Conservation (phyloP, 2,329 filamentous ascomycete genomes). For the Fusarium protoensiforme region DNA sequence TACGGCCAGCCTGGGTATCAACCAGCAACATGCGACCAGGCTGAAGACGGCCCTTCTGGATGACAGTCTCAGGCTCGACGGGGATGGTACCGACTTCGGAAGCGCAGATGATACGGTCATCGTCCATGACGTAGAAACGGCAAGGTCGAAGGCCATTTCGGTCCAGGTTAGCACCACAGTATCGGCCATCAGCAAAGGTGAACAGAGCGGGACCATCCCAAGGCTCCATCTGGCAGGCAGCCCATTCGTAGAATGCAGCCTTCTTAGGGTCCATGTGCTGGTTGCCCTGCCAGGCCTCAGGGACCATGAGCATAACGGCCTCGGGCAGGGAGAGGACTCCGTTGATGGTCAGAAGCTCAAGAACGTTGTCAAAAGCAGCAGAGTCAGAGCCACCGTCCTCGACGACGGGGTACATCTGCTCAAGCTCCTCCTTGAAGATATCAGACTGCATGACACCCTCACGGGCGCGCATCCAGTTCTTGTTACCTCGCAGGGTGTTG, state of each 20-base stretch:
- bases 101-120: slow-evolving; percentile 96
- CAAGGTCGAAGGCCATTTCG: slow-evolving; percentile 95
- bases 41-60: slow-evolving; percentile 93
- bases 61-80: slow-evolving; percentile 88
- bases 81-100: slow-evolving; percentile 95
- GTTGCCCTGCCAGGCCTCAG: slow-evolving; percentile 98
- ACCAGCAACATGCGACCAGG: slow-evolving; percentile 97
- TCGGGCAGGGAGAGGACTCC: slow-evolving; percentile 94
- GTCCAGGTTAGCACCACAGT: slow-evolving; percentile 96
- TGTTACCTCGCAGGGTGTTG: slow-evolving; percentile 96
- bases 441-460: slow-evolving; percentile 95
- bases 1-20: slow-evolving; percentile 87
- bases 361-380: slow-evolving; percentile 95
- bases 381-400: slow-evolving; percentile 98
- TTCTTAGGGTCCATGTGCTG: slow-evolving; percentile 92
- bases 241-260: slow-evolving; percentile 98
- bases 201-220: slow-evolving; percentile 98
- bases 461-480: slow-evolving; percentile 99
- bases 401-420: slow-evolving; percentile 91
- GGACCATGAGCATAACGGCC: slow-evolving; percentile 98
- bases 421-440: slow-evolving; percentile 91
- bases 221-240: slow-evolving; percentile 98
- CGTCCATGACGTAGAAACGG: slow-evolving; percentile 96
- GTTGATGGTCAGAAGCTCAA: slow-evolving; percentile 94
- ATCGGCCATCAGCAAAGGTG: slow-evolving; percentile 95